Conservation (phyloP, 1,284 basidiomycete genomes). For the Athelia psychrophila region DNA sequence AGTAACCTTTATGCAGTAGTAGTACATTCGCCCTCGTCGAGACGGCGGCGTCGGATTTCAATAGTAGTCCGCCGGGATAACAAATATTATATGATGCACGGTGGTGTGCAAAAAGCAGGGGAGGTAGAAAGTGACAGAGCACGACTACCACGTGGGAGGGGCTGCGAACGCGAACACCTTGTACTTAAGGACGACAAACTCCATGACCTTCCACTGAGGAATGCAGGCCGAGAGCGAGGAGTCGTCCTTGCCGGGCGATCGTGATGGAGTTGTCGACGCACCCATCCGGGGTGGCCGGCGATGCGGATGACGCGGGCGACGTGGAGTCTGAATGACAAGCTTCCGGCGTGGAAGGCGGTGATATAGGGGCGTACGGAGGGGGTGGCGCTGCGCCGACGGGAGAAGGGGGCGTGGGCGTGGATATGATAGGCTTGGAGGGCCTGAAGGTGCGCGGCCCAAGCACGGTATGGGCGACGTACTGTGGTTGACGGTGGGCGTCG, state of each 20-base stretch:
- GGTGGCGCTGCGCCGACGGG: not conserved
- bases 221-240: constrained; percentile 24
- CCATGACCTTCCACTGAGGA: constrained; percentile 3
- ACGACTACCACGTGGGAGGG: constrained; percentile 42
- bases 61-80: too few relatives aligned
- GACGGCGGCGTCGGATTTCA: too few relatives aligned
- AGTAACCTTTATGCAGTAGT: too few relatives aligned
- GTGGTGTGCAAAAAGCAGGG: too few relatives aligned
- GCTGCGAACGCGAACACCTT: constrained; percentile 36
- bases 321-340: not conserved
- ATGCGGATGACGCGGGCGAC: constrained; percentile 12
- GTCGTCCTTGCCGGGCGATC: constrained; percentile 16
- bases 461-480: constrained; percentile 47
- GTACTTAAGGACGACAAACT: constrained; percentile 20
- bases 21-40: too few relatives aligned
- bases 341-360: constrained; percentile 20
- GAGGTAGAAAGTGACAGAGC: too few relatives aligned
- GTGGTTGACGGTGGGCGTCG: constrained; percentile 32
- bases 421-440: constrained; percentile 27
- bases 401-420: constrained; percentile 32
- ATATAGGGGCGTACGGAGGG: constrained; percentile 1
- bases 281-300: constrained; percentile 32
- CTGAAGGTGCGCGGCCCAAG: too few relatives aligned
- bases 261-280: constrained; percentile 18
- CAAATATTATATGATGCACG: too few relatives aligned